These are phyloP conservation scores for Sorghum bicolor DNA, from an alignment of 176 grass and related monocot species.

Conservation along the genomic window DNA sequence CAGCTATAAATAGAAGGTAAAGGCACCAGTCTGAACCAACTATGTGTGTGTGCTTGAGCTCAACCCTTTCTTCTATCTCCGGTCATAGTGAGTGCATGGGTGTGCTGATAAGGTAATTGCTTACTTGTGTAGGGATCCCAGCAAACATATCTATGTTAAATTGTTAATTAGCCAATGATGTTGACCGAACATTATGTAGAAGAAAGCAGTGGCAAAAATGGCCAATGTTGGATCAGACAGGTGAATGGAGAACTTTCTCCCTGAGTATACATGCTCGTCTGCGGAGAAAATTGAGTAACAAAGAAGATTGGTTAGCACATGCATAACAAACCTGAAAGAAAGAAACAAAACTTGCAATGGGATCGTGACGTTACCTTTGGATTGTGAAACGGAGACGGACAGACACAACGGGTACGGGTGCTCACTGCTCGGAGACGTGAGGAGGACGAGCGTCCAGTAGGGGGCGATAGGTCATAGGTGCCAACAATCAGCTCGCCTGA, in stretches of 20 bases:
- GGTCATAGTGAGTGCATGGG: too few relatives aligned
- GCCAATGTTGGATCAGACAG: not conserved
- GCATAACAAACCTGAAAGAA: not conserved
- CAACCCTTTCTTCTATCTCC: too few relatives aligned
- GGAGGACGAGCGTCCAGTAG: too few relatives aligned
- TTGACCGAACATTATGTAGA: not conserved
- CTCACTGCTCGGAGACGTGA: too few relatives aligned
- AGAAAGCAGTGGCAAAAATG: not conserved
- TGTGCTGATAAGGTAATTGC: too few relatives aligned
- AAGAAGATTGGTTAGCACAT: not conserved
- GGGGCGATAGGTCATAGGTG: too few relatives aligned
- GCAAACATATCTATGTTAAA: not conserved
- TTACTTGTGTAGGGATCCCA: too few relatives aligned
- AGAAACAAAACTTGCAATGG: not conserved
- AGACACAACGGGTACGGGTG: not conserved
- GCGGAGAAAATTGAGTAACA: not conserved
- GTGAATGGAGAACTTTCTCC: not conserved
- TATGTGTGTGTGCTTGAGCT: too few relatives aligned
- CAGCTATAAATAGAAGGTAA: too few relatives aligned
- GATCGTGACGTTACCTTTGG: not conserved
- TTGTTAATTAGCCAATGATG: not conserved
- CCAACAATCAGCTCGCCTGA: too few relatives aligned
- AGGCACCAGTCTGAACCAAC: too few relatives aligned
- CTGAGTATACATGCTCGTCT: not conserved
- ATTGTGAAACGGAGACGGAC: too few relatives aligned